Percentiles rank a stretch among this genome's conserved stretches.
Conservation (phyloP, 140 eudicot genomes). For the Anethum foeniculum region DNA sequence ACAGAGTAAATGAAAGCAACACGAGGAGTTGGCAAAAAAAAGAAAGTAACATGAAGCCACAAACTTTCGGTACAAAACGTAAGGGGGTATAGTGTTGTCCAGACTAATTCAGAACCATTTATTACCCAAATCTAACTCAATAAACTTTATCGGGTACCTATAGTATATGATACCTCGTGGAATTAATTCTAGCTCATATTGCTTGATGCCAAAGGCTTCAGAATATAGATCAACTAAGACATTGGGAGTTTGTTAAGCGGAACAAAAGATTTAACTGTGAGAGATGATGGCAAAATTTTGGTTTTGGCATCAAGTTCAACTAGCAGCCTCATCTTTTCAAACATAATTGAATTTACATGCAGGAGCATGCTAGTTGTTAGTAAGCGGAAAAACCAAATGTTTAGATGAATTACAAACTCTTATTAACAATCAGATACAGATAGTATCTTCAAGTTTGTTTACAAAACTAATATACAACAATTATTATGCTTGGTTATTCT, state of each 20-base stretch:
- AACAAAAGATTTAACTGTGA: background rate
- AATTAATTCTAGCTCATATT: background rate
- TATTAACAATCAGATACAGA: background rate
- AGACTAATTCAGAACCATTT: background rate
- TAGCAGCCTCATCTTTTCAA: background rate
- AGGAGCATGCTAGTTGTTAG: background rate
- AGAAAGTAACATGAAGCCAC: constrained; percentile 5
- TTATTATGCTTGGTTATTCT: background rate
- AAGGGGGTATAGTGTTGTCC: background rate
- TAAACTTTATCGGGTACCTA: background rate
- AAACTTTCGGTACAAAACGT: background rate
- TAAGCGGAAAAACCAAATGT: background rate
- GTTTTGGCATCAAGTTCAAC: background rate
- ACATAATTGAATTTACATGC: background rate
- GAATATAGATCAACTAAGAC: background rate
- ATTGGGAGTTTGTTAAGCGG: background rate
- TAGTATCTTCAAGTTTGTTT: background rate
- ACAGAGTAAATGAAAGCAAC: background rate
- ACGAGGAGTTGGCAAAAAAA: background rate
- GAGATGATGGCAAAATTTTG: background rate
- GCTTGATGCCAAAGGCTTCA: background rate
- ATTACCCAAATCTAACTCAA: background rate
- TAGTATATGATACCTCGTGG: background rate
- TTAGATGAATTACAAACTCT: background rate
- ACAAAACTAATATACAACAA: background rate